These are phyloP conservation scores for Anthracocystis setariae DNA, from an alignment of 1,284 basidiomycete species.

Conservation along the genomic window DNA sequence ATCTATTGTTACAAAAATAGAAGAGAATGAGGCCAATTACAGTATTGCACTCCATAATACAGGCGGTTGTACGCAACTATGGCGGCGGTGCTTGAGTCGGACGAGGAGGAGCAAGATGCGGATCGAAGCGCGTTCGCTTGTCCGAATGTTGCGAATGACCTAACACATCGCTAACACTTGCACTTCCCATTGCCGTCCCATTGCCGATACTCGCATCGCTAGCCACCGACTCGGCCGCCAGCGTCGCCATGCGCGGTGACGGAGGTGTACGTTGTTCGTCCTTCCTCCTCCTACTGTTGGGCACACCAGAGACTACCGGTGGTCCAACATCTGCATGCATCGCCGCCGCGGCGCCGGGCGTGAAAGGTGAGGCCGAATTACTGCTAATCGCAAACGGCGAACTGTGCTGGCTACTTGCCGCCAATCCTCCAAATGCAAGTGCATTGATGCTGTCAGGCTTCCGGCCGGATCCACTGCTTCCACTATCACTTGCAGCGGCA, in stretches of 20 bases:
- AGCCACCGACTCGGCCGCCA: not conserved
- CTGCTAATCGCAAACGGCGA: slow-evolving; percentile 31
- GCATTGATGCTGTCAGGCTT: not conserved
- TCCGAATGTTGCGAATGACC: not conserved
- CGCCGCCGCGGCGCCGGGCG: slow-evolving; percentile 10
- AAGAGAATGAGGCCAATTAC: too few relatives aligned
- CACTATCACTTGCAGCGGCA: not conserved
- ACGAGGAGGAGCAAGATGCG: too few relatives aligned
- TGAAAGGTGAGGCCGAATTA: slow-evolving; percentile 16
- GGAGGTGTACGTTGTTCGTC: slow-evolving; percentile 32
- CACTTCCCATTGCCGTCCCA: not conserved
- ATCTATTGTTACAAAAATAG: too few relatives aligned
- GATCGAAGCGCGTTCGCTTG: slow-evolving; percentile 15
- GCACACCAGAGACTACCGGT: not conserved
- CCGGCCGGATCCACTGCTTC: not conserved
- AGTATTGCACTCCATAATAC: too few relatives aligned
- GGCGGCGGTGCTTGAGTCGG: too few relatives aligned
- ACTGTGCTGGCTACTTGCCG: slow-evolving; percentile 25
- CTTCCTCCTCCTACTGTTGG: slow-evolving; percentile 15
- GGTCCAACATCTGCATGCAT: slow-evolving; percentile 27
- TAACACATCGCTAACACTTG: not conserved
- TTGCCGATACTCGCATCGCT: not conserved
- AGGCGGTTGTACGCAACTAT: too few relatives aligned
- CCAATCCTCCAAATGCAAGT: not conserved
- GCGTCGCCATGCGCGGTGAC: slow-evolving; percentile 3